Evolutionary conservation across 371 early-diverging fungal species (phyloP).

Genomic region (Actinomortierella wolfii): DNA sequence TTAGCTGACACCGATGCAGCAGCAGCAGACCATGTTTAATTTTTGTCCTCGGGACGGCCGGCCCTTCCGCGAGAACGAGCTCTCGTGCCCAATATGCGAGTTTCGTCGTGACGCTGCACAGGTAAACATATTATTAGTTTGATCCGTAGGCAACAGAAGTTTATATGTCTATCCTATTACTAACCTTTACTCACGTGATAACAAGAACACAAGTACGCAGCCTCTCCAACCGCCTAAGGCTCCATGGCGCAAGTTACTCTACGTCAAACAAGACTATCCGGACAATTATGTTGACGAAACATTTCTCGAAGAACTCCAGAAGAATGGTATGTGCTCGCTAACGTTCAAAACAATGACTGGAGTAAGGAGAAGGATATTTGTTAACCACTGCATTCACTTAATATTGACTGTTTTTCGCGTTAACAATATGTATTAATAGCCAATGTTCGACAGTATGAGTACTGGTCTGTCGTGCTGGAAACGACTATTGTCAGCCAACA

Average conservation of each 20-base stretch:
- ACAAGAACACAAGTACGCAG: conserved; percentile 3
- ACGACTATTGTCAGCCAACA: conserved; percentile 86
- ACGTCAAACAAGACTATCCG: conserved; percentile 88
- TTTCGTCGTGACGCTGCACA: conserved; percentile 9
- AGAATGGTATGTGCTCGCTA: conserved; percentile 72
- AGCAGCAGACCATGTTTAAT: conserved; percentile 30
- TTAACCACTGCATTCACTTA: not conserved
- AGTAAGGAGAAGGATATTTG: not conserved
- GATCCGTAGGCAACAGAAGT: not conserved
- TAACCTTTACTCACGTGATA: not conserved
- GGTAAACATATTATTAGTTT: not conserved
- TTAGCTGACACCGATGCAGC: conserved; percentile 6
- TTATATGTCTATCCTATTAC: no score
- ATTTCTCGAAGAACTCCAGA: conserved; percentile 85
- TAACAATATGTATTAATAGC: conserved; percentile 34
- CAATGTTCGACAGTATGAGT: conserved; percentile 75
- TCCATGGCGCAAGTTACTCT: conserved; percentile 89
- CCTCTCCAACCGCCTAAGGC: conserved; percentile 24
- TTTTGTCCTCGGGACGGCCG: conserved; percentile 46
- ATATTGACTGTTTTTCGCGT: not conserved
- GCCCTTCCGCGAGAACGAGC: conserved; percentile 38
- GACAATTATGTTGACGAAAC: conserved; percentile 93
- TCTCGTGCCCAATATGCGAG: conserved; percentile 37
- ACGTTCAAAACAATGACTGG: not conserved
- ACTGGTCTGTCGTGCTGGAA: conserved; percentile 73